Evolutionary conservation across 345 rosid species (phyloP).

Genomic region (Mallotus nudiflorus): DNA sequence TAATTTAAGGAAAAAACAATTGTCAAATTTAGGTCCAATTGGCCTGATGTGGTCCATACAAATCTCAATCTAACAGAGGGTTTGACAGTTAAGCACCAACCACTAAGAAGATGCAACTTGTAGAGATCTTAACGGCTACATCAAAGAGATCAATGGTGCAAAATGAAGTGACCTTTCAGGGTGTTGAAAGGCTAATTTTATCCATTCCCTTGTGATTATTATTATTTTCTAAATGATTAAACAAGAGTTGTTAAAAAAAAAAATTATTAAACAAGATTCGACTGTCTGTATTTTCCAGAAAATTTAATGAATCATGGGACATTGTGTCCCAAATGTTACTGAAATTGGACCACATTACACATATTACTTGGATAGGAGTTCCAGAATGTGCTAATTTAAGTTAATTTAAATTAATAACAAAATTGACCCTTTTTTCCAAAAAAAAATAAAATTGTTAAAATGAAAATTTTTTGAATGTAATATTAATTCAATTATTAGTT

Average conservation of each 20-base stretch:
- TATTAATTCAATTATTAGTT: no score
- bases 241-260: background rate
- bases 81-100: slow-evolving; percentile 22
- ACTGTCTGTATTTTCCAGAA: no score
- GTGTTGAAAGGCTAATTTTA: slow-evolving; percentile 11
- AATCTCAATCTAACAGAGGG: background rate
- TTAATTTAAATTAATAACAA: no score
- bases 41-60: slow-evolving; percentile 7
- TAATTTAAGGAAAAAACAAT: no score
- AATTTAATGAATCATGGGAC: background rate
- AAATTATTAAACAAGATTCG: background rate
- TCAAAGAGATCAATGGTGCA: slow-evolving; percentile 17
- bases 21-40: no score
- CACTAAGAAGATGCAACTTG: background rate
- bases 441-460: no score
- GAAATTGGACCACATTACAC: no score
- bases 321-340: background rate
- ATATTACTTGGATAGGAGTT: no score
- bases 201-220: background rate
- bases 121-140: background rate
- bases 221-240: background rate
- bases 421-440: no score
- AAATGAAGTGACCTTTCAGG: slow-evolving; percentile 20
- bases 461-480: no score
- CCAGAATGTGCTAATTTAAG: no score